Evolutionary conservation across 1,284 basidiomycete genomes (phyloP).

Genomic region (Trametes pubescens): DNA sequence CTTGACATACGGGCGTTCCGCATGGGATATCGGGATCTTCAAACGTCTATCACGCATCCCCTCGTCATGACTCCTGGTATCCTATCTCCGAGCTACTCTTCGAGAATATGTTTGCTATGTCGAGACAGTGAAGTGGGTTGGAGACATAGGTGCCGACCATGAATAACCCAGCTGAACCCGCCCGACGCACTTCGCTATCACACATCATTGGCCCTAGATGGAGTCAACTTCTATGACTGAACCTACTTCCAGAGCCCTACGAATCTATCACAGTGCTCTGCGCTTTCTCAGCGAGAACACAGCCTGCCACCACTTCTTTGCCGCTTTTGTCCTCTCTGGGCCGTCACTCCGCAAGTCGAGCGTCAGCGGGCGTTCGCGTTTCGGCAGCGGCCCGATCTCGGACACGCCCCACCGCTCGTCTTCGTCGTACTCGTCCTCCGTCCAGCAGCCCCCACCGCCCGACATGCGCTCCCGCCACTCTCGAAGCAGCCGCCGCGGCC

Average conservation of each 20-base stretch:
- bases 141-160: too few species aligned
- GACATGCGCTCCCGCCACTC: slow-evolving; percentile 29
- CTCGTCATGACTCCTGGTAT: too few species aligned
- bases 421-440: slow-evolving; percentile 25
- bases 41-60: not conserved
- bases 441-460: slow-evolving; percentile 28
- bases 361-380: not conserved
- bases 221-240: not conserved
- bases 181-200: too few species aligned
- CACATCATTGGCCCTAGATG: not conserved
- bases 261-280: not conserved
- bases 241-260: not conserved
- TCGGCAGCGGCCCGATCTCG: not conserved
- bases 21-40: not conserved
- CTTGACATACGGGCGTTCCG: slow-evolving; percentile 2
- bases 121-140: too few species aligned
- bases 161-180: too few species aligned
- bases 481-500: slow-evolving; percentile 23
- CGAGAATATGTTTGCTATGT: too few species aligned
- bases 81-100: too few species aligned
- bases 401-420: slow-evolving; percentile 13
- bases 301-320: slow-evolving; percentile 15
- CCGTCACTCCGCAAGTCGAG: not conserved
- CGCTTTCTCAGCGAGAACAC: not conserved
- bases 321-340: not conserved